Evolutionary conservation across 495 filamentous ascomycete genomes (phyloP), one percentile per base, ranked within the genome.

Genomic region (Trichocladium uniseriatum): DNA sequence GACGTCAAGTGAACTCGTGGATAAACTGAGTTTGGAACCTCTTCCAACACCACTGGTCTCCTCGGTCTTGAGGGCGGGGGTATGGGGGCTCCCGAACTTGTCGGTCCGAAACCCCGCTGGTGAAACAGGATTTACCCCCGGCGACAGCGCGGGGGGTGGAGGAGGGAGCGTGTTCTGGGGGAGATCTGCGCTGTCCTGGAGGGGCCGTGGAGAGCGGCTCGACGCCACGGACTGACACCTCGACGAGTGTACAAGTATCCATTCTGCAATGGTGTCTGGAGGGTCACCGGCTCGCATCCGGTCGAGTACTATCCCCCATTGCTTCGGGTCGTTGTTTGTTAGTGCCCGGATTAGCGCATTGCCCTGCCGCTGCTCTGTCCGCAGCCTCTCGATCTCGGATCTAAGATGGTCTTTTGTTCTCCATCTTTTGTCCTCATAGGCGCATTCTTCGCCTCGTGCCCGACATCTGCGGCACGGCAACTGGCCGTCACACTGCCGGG

Each of bases 371-470:
- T 64, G 59, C 18, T 62, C 61, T 1, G 49, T 42, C 32, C 59
- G 54, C 28, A 64, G 49, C 10, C 59, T 52, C 43, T 62, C 56
- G 13, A 64, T 62, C 43, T 64, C 61, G 28, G 56, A 62, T 18
- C 61, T 50, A n/a, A 64, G 38, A 35, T 64, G 61, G 48, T 62
- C 61, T 45, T 64, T 64, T 21, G 61, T 64, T 16, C 61, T 45
- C 59, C 56, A 62, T 42, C 60, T 64, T 36, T 64, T 62, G 51
- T 62, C 61, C 21, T 64, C 59, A 41, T 62, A 64, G 6, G 47
- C 38, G 43, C 61, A 64, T 47, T 64, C 61, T 21, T 64, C 61
- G 6, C 56, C 59, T n/a, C 61, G 50, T 10, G 56, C 55, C 19
- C 54, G 38, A 40, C 61, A 64, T 35, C 59, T 49, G 13, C 59